Base-by-base conservation (phyloP, 2,329 filamentous ascomycete genomes). In the Trichoderma sp. region DNA sequence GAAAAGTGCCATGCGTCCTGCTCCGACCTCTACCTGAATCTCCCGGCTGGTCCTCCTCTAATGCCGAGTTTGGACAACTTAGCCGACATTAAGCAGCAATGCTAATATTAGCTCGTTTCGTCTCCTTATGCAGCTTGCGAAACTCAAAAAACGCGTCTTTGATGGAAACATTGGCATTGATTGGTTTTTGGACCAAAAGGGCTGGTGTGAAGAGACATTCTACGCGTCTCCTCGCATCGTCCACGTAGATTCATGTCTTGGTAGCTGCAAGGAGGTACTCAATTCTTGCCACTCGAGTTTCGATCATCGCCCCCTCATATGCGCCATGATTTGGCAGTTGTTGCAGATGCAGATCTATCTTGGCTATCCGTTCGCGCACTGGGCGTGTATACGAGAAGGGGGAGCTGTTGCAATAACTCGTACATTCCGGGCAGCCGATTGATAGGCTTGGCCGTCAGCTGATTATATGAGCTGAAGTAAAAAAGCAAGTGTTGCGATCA, bases 31-130 rank as follows among this genome's bases (percentile, higher is more conserved):
- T 60, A n/a, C 53, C 51, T 68, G 24, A 21, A 24, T 28, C 64
- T 67, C 51, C 64, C 64, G 64, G 65, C 65, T 68, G 65, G 32
- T 30, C 57, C 24, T 32, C 53, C 18, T 68, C 56, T 58, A 30
- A 68, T 68, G 65, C 65, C 65, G 53, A 39, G 34, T 68, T 60
- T 60, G 65, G 65, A 30, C 11, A 12, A 60, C 12, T 26, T 68
- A 60, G 65, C 65, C 53, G 65, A 68, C 34, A 68, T 60, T 60
- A 68, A 68, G 53, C 56, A 70, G 30, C 39, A 53, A 36, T 70
- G 57, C 57, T 62, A 61, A 62, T 51, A 62, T 70, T 70, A 70
- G 66, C 66, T 70, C 43, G 57, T 70, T 70, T 70, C 66, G 66
- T 26, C 66, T 62, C 66, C 39, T 70, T 53, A 70, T 70, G 66